These are phyloP conservation scores for Luffa aegyptiaca DNA, from an alignment of 306 rosid species.

Conservation along the genomic window DNA sequence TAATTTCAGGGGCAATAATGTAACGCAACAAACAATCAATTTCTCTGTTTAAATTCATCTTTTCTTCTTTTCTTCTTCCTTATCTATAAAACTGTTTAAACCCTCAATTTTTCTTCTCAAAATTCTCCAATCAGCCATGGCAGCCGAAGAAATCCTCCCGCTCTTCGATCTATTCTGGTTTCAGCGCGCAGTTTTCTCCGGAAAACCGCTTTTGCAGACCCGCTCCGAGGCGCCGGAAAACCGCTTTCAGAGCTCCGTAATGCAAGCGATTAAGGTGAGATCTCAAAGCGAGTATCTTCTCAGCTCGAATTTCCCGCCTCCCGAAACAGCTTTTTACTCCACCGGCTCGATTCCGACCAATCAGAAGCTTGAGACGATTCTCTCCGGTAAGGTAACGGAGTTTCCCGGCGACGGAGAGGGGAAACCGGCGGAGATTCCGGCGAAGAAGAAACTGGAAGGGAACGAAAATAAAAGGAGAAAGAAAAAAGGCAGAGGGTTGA, in stretches of 20 bases:
- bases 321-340: not conserved
- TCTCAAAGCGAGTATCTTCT: conserved; percentile 39
- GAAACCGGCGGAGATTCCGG: not conserved
- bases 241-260: conserved; percentile 6
- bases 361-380: conserved; percentile 32
- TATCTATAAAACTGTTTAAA: not conserved
- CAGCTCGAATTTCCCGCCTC: conserved; percentile 2
- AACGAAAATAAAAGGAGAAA: conserved; percentile 2
- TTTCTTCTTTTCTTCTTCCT: not conserved
- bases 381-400: conserved; percentile 32
- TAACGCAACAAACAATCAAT: not conserved
- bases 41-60: not conserved
- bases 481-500: not conserved
- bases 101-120: not conserved
- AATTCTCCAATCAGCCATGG: conserved; percentile 16
- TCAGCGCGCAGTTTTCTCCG: conserved; percentile 24
- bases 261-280: conserved; percentile 18
- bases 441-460: conserved; percentile 6
- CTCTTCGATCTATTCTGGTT: conserved; percentile 62
- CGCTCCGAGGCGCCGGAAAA: not conserved
- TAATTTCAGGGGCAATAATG: not conserved
- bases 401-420: conserved; percentile 8
- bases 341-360: not conserved
- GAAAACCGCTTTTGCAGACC: conserved; percentile 16
- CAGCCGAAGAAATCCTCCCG: conserved; percentile 44